Percentiles rank a stretch among this genome's conserved stretches.
Conservation (phyloP, 805 yeast species). For the Saccharomyces eubayanus region DNA sequence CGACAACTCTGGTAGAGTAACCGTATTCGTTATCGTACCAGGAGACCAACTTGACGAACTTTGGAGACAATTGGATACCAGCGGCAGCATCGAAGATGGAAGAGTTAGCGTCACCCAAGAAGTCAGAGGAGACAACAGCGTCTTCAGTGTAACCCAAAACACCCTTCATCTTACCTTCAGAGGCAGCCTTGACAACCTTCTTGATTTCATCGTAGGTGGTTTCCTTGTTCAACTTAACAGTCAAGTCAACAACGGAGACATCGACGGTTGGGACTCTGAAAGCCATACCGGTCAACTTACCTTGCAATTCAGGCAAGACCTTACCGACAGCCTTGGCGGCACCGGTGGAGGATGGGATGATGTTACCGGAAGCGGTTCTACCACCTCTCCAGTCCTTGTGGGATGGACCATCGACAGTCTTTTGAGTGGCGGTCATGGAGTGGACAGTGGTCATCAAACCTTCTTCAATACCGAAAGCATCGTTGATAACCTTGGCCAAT, state of each 20-base stretch:
- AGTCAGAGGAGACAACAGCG: constrained; percentile 62
- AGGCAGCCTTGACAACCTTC: constrained; percentile 47
- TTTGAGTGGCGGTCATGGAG: constrained; percentile 65
- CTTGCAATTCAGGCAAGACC: constrained; percentile 63
- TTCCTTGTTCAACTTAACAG: constrained; percentile 51
- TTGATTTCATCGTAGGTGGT: constrained; percentile 60
- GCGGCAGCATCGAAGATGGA: constrained; percentile 63
- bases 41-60: constrained; percentile 60
- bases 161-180: constrained; percentile 55
- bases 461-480: constrained; percentile 59
- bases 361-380: constrained; percentile 68
- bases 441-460: constrained; percentile 72
- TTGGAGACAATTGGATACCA: constrained; percentile 62
- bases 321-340: constrained; percentile 73
- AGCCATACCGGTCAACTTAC: constrained; percentile 67
- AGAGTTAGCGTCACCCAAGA: constrained; percentile 53
- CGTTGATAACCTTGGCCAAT: constrained; percentile 61
- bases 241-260: constrained; percentile 65
- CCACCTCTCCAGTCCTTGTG: constrained; percentile 80
- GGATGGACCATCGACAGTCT: constrained; percentile 71
- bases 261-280: constrained; percentile 69
- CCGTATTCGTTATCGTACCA: constrained; percentile 75
- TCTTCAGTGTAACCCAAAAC: constrained; percentile 63
- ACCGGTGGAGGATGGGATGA: constrained; percentile 69
- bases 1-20: constrained; percentile 70